phyloP scores from a whole-genome alignment of 345 rosid species.

The Eucalyptus sp. region DNA sequence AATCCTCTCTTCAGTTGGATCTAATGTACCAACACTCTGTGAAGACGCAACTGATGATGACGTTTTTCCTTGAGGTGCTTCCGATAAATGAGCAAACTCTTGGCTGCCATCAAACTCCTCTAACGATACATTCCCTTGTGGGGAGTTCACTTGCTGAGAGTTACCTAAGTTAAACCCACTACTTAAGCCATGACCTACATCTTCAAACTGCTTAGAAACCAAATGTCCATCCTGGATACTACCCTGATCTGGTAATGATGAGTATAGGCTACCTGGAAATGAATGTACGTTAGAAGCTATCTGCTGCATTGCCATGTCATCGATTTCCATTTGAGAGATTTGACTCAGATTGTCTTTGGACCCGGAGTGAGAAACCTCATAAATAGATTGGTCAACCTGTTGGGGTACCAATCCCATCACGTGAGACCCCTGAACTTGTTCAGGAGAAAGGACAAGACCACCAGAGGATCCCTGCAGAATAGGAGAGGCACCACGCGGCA shows the following conservation, averaged over 20 bases:
- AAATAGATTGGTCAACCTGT: conserved; percentile 58
- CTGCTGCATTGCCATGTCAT: conserved; percentile 28
- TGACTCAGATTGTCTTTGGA: conserved; percentile 30
- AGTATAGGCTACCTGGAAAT: conserved; percentile 29
- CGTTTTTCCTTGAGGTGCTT: conserved; percentile 29
- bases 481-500: conserved; percentile 29
- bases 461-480: conserved; percentile 46
- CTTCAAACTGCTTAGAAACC: conserved; percentile 16
- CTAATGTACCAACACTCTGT: conserved; percentile 56
- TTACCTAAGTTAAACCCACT: conserved; percentile 25
- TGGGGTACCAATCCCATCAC: conserved; percentile 40
- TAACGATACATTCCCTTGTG: conserved; percentile 14
- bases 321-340: conserved; percentile 37
- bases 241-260: conserved; percentile 31
- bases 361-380: conserved; percentile 45
- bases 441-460: conserved; percentile 47
- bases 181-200: conserved; percentile 22
- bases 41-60: conserved; percentile 15
- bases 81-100: conserved; percentile 24
- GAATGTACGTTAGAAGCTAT: conserved; percentile 37
- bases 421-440: conserved; percentile 34
- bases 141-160: conserved; percentile 30
- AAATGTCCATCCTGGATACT: conserved; percentile 29
- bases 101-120: conserved; percentile 29
- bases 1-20: conserved; percentile 79